Evolutionary conservation across 148 eudicot genomes (phyloP).

Genomic region (Amaranthus palmeri): DNA sequence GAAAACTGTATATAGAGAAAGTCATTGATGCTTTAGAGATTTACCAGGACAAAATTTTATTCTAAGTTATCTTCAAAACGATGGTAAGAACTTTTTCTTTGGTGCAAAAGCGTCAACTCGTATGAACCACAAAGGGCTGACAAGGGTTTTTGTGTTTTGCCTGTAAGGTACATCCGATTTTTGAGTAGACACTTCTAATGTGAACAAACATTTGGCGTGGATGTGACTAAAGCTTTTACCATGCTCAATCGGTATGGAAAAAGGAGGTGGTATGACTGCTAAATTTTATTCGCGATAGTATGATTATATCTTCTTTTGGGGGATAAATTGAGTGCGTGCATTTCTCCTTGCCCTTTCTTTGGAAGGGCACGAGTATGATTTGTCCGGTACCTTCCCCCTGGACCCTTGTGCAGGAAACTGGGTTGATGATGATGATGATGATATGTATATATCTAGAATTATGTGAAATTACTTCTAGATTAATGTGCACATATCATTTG

Average conservation of each 20-base stretch:
- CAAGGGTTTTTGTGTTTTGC: not conserved
- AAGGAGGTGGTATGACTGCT: not conserved
- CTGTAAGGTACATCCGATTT: not conserved
- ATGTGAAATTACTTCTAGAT: too few relatives aligned
- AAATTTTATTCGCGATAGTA: not conserved
- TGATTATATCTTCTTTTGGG: too few relatives aligned
- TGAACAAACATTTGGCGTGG: not conserved
- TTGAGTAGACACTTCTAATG: not conserved
- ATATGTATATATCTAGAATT: too few relatives aligned
- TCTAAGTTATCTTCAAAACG: conserved; percentile 4
- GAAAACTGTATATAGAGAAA: conserved; percentile 70
- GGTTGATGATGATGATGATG: too few relatives aligned
- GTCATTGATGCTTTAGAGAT: conserved; percentile 73
- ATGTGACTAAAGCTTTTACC: not conserved
- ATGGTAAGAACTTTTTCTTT: not conserved
- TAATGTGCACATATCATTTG: too few relatives aligned
- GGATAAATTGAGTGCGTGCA: too few relatives aligned
- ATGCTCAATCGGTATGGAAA: not conserved
- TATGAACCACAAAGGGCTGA: not conserved
- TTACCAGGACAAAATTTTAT: conserved; percentile 49
- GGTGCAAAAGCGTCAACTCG: not conserved
- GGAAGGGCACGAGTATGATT: too few relatives aligned
- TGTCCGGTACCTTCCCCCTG: too few relatives aligned
- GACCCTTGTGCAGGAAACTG: too few relatives aligned
- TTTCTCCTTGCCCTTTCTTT: too few relatives aligned